Conservation (phyloP, 257 asterid species). For the Gynochthodes officinalis region DNA sequence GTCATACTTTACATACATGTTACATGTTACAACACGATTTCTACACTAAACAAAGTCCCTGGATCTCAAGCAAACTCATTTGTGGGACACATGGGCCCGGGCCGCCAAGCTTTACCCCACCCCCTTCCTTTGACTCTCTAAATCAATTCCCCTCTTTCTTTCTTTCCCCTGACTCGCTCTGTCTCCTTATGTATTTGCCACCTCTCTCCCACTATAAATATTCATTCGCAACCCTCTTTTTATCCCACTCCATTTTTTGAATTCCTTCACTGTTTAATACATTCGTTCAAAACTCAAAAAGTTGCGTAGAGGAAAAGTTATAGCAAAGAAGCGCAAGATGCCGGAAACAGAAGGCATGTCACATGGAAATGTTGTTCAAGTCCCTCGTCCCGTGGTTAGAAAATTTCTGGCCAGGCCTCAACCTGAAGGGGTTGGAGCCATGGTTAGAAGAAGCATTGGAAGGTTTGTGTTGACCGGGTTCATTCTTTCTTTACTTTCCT, state of each 20-base stretch:
- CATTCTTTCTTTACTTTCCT: neutral
- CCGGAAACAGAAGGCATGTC: neutral
- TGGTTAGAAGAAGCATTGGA: constrained; percentile 91
- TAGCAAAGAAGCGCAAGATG: neutral
- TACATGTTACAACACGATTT: neutral
- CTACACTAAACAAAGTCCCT: neutral
- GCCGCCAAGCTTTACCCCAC: neutral
- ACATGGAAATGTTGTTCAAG: constrained; percentile 3
- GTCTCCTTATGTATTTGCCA: too few relatives aligned
- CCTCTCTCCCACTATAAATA: constrained; percentile 22
- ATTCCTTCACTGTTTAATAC: neutral
- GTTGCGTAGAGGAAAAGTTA: neutral
- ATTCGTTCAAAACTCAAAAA: neutral
- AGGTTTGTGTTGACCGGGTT: constrained; percentile 33
- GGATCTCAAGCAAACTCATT: constrained; percentile 17
- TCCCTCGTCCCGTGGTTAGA: constrained; percentile 62
- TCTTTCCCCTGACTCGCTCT: neutral
- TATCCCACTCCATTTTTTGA: neutral
- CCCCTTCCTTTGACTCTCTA: constrained; percentile 2
- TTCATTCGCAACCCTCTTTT: neutral
- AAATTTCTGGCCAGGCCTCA: constrained; percentile 81
- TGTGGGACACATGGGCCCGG: constrained; percentile 3
- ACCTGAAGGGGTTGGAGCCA: constrained; percentile 84
- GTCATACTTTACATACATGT: neutral
- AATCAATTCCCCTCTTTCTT: neutral